Percentiles rank a stretch among this genome's conserved stretches.
Conservation (phyloP, 495 filamentous ascomycete species). For the Penicillium lividum region DNA sequence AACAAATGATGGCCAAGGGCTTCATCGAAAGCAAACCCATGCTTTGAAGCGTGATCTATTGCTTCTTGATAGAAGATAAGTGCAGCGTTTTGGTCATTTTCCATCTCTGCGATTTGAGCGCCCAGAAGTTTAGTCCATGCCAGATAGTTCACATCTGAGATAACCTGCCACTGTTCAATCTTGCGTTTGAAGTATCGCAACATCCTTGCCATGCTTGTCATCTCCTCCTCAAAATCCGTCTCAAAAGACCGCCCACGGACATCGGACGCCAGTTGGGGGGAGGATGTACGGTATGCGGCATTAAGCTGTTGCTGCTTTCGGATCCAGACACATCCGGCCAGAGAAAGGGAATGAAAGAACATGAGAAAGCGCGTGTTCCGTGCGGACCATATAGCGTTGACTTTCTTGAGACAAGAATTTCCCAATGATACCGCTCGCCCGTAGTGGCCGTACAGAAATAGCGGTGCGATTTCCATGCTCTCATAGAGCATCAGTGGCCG, state of each 20-base stretch:
- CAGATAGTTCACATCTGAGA: conserved; percentile 67
- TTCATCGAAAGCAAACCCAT: conserved; percentile 66
- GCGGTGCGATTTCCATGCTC: conserved; percentile 62
- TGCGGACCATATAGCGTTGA: conserved; percentile 67
- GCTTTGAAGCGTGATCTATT: conserved; percentile 67
- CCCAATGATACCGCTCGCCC: conserved; percentile 65
- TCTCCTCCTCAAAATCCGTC: conserved; percentile 29
- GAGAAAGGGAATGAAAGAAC: conserved; percentile 66
- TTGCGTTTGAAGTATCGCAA: conserved; percentile 56
- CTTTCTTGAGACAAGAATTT: conserved; percentile 52
- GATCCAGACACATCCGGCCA: conserved; percentile 16
- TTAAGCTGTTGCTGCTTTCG: conserved; percentile 6
- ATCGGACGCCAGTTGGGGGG: conserved; percentile 30
- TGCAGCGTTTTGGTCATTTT: conserved; percentile 56
- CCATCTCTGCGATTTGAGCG: conserved; percentile 66
- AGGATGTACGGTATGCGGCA: background rate
- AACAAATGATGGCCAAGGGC: conserved; percentile 72
- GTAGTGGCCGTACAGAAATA: conserved; percentile 74
- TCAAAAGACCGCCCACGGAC: conserved; percentile 50
- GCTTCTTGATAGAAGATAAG: conserved; percentile 68
- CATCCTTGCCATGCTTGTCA: conserved; percentile 48
- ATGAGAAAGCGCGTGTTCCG: conserved; percentile 63
- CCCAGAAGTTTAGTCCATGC: conserved; percentile 66
- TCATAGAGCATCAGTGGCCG: conserved; percentile 68
- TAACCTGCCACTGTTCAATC: conserved; percentile 62